These are phyloP conservation scores for Pseudogymnoascus sp. DNA, from an alignment of 2,329 filamentous ascomycete genomes.

Conservation along the genomic window DNA sequence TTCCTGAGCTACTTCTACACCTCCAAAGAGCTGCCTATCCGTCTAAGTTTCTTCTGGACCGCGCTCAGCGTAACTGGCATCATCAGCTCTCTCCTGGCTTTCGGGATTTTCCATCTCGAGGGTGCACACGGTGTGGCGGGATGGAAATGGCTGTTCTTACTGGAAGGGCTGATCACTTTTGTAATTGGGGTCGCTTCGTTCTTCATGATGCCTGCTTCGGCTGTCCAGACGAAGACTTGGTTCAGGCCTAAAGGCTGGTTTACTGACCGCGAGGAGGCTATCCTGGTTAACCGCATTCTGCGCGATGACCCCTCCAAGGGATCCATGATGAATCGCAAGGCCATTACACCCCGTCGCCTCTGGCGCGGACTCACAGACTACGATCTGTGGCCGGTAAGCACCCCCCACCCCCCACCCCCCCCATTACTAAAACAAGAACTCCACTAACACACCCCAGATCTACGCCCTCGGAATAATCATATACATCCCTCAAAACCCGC, in stretches of 20 bases:
- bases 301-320: conserved; percentile 45
- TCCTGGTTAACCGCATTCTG: conserved; percentile 55
- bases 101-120: conserved; percentile 45
- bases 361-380: conserved; percentile 50
- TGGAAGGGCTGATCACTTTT: conserved; percentile 50
- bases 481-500: conserved; percentile 43
- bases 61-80: conserved; percentile 39
- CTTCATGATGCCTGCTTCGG: conserved; percentile 52
- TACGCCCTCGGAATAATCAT: conserved; percentile 42
- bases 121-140: conserved; percentile 43
- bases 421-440: neutral
- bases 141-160: conserved; percentile 48
- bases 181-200: conserved; percentile 46
- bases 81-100: conserved; percentile 47
- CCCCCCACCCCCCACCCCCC: conserved; percentile 30
- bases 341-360: conserved; percentile 43
- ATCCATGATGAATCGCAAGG: conserved; percentile 54
- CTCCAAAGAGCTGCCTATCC: conserved; percentile 58
- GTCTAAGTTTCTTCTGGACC: conserved; percentile 66
- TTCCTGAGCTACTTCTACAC: conserved; percentile 74
- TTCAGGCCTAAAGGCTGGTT: conserved; percentile 60
- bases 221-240: conserved; percentile 48
- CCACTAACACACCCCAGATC: conserved; percentile 19
- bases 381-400: conserved; percentile 48
- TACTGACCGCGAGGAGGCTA: conserved; percentile 55